A percentile compares a stretch with the other conserved stretches of the same genome.
These are phyloP conservation scores for Lipomyces yarrowii DNA, from an alignment of 1,139 yeast species.

Conservation along the genomic window DNA sequence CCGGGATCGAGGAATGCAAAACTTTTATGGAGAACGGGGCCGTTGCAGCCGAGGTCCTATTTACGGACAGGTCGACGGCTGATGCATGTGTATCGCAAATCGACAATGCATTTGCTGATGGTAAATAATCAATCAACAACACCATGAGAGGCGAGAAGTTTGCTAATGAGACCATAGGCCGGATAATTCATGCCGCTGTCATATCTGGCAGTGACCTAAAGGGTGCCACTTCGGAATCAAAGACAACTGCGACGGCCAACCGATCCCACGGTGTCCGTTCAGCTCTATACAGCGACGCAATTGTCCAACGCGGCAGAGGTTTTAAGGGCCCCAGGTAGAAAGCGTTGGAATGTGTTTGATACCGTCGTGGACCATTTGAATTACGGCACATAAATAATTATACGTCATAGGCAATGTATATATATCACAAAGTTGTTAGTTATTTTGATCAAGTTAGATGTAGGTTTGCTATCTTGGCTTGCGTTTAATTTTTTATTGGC, in stretches of 20 bases:
- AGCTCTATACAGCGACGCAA: constrained; percentile 23
- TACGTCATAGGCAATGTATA: neutral
- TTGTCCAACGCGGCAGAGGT: constrained; percentile 26
- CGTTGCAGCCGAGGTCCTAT: constrained; percentile 25
- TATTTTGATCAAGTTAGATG: neutral
- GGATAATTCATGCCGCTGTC: constrained; percentile 14
- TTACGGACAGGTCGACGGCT: constrained; percentile 26
- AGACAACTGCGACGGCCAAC: constrained; percentile 11
- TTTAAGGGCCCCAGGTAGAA: constrained; percentile 9
- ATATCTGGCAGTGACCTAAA: constrained; percentile 7
- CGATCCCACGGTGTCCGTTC: constrained; percentile 13
- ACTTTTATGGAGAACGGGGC: constrained; percentile 9
- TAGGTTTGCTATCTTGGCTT: no score
- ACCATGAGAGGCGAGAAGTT: neutral
- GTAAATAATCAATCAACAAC: constrained; percentile 1
- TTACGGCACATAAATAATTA: neutral
- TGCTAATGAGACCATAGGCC: constrained; percentile 4
- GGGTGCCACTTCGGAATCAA: neutral
- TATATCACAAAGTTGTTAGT: neutral
- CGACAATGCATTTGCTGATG: constrained; percentile 32
- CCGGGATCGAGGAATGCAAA: constrained; percentile 11
- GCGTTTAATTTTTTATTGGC: neutral
- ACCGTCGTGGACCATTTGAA: neutral
- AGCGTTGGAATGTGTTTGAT: neutral
- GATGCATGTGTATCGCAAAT: constrained; percentile 22